These are phyloP conservation scores for Phlebiopsis gigantea DNA, from an alignment of 768 basidiomycete genomes.

Conservation along the genomic window DNA sequence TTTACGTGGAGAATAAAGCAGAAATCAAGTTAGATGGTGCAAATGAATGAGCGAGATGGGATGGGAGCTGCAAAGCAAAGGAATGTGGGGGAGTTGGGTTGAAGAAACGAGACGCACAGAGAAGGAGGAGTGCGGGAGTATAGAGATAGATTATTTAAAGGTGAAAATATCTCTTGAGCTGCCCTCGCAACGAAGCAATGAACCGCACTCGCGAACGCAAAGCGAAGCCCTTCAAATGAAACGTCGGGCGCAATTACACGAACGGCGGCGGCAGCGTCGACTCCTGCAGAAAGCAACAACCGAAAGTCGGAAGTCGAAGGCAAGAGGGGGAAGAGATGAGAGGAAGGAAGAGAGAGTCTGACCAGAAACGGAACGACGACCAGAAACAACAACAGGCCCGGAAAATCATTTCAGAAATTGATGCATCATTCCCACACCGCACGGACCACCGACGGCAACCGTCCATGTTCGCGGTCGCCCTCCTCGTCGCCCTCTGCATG, in stretches of 20 bases:
- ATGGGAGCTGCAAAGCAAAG: conserved; percentile 18
- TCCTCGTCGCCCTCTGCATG: conserved; percentile 17
- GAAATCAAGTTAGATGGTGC: conserved; percentile 37
- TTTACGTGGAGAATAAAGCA: conserved; percentile 32
- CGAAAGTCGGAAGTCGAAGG: conserved; percentile 10
- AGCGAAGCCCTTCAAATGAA: conserved; percentile 12
- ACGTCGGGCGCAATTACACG: conserved; percentile 6
- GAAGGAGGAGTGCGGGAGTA: conserved; percentile 13
- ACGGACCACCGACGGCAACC: conserved; percentile 2
- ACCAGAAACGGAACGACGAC: neutral
- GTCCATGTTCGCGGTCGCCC: conserved; percentile 14
- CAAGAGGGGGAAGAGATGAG: conserved; percentile 5
- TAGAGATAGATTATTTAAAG: conserved; percentile 20
- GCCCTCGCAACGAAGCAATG: conserved; percentile 16
- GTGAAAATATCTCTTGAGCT: conserved; percentile 17
- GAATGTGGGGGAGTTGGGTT: conserved; percentile 23
- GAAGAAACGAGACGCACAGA: conserved; percentile 15
- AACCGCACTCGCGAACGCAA: conserved; percentile 13
- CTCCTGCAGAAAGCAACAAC: conserved; percentile 9
- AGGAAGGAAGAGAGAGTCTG: conserved; percentile 8
- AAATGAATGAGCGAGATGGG: conserved; percentile 25
- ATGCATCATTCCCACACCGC: conserved; percentile 1
- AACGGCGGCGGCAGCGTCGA: conserved; percentile 11
- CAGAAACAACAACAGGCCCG: conserved; percentile 2
- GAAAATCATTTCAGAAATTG: conserved; percentile 3